These are phyloP conservation scores for Mycena pura DNA, from an alignment of 768 basidiomycete genomes.

Conservation along the genomic window DNA sequence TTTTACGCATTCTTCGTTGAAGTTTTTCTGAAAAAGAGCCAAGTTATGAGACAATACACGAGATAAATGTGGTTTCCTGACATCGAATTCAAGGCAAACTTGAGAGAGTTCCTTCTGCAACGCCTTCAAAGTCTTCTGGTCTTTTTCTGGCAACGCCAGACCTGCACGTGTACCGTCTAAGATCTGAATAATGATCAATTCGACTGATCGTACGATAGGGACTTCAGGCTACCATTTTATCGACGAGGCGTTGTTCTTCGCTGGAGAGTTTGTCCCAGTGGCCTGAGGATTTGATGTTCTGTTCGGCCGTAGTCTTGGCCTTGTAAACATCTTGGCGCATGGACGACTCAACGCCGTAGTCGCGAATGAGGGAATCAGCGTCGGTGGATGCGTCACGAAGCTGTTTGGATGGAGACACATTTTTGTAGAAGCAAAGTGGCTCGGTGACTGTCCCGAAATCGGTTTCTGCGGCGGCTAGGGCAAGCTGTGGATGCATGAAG, in stretches of 20 bases:
- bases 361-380: constrained; percentile 72
- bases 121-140: constrained; percentile 59
- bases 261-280: constrained; percentile 64
- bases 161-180: constrained; percentile 84
- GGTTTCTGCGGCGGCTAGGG: constrained; percentile 68
- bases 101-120: constrained; percentile 82
- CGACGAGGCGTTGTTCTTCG: constrained; percentile 80
- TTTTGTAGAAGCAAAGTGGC: constrained; percentile 80
- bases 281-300: constrained; percentile 69
- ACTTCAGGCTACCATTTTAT: constrained; percentile 61
- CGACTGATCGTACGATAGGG: neutral
- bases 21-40: constrained; percentile 77
- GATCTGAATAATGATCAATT: constrained; percentile 42
- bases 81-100: constrained; percentile 79
- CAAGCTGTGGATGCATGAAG: constrained; percentile 45
- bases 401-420: constrained; percentile 75
- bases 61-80: constrained; percentile 39
- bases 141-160: constrained; percentile 69
- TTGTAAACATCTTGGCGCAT: constrained; percentile 85
- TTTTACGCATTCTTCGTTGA: constrained; percentile 76
- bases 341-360: constrained; percentile 76
- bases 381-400: constrained; percentile 84
- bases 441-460: constrained; percentile 57
- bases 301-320: constrained; percentile 72
- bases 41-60: constrained; percentile 1